A percentile compares a stretch with the other conserved stretches of the same genome.
These are phyloP conservation scores for Epichloe elymi DNA, from an alignment of 2,329 filamentous ascomycete genomes.

Conservation along the genomic window DNA sequence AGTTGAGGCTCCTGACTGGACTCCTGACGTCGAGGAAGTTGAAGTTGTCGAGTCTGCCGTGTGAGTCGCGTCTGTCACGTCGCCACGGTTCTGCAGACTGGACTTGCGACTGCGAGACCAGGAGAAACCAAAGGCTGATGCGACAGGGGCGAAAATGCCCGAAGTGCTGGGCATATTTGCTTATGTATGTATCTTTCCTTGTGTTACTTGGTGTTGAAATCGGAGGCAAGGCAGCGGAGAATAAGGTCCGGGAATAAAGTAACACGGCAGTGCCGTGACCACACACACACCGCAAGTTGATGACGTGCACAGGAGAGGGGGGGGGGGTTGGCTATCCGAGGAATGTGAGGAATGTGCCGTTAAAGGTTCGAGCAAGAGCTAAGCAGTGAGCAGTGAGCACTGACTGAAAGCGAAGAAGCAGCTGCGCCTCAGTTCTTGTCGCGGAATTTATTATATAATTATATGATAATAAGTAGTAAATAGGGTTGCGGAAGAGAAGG, in stretches of 20 bases:
- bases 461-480: too few relatives aligned
- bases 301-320: background rate
- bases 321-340: background rate
- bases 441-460: too few relatives aligned
- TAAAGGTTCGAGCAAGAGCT: too few relatives aligned
- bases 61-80: constrained; percentile 8
- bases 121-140: constrained; percentile 22
- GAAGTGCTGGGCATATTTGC: constrained; percentile 16
- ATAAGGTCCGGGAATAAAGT: background rate
- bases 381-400: too few relatives aligned
- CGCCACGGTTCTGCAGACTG: constrained; percentile 7
- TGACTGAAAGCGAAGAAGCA: too few relatives aligned
- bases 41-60: constrained; percentile 3
- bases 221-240: background rate
- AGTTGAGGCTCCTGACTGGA: constrained; percentile 1
- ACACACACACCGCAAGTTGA: background rate
- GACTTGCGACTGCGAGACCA: constrained; percentile 13
- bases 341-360: too few relatives aligned
- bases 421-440: too few relatives aligned
- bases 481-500: too few relatives aligned
- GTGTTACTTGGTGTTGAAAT: background rate
- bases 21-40: background rate
- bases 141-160: constrained; percentile 18
- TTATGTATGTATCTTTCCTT: background rate
- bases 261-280: background rate